phyloP scores from a whole-genome alignment of 108 stramenopile genomes.

The Fragilariopsis cylindrus region DNA sequence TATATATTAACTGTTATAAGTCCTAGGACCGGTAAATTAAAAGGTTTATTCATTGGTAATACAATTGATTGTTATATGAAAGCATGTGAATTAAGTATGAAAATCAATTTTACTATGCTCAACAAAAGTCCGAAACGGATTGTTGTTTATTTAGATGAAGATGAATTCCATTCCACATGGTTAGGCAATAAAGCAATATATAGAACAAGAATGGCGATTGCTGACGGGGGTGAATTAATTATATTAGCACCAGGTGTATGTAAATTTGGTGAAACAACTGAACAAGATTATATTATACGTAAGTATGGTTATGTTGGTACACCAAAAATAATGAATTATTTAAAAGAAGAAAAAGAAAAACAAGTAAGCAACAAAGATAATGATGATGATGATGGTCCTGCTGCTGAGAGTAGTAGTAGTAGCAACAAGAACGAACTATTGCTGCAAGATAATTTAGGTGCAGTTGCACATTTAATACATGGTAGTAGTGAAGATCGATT shows the following conservation, averaged over 20 bases:
- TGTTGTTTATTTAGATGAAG: slow-evolving; percentile 86
- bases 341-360: slow-evolving; percentile 68
- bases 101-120: slow-evolving; percentile 90
- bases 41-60: slow-evolving; percentile 91
- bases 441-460: slow-evolving; percentile 84
- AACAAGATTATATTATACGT: slow-evolving; percentile 87
- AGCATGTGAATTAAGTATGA: slow-evolving; percentile 85
- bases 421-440: background rate
- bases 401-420: background rate
- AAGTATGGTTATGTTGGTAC: slow-evolving; percentile 92
- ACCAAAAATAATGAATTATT: slow-evolving; percentile 74
- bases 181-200: slow-evolving; percentile 96
- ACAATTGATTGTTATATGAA: slow-evolving; percentile 85
- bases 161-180: slow-evolving; percentile 96
- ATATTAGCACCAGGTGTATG: slow-evolving; percentile 90
- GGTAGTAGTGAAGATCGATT: slow-evolving; percentile 94
- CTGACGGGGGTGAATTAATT: slow-evolving; percentile 89
- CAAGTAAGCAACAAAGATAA: no score
- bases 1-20: slow-evolving; percentile 92
- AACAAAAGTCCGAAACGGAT: slow-evolving; percentile 76
- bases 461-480: slow-evolving; percentile 95
- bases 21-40: slow-evolving; percentile 66
- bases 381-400: no score
- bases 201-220: slow-evolving; percentile 94
- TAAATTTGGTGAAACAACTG: slow-evolving; percentile 89